These are phyloP conservation scores for Aspergillus bridgeri DNA, from an alignment of 495 filamentous ascomycete species.

Conservation along the genomic window DNA sequence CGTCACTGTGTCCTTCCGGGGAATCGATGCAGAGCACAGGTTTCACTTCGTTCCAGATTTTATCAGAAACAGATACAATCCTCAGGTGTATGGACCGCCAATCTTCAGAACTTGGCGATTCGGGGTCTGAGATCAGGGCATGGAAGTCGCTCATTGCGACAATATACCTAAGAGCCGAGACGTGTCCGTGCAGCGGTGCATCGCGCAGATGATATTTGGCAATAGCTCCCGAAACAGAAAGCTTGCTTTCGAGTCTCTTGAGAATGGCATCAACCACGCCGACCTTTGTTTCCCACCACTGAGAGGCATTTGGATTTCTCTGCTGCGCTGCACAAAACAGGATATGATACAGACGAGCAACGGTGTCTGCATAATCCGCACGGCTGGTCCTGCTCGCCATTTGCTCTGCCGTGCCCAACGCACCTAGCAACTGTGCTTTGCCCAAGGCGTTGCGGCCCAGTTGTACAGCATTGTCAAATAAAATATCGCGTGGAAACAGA, in stretches of 20 bases:
- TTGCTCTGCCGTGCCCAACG: slow-evolving; percentile 33
- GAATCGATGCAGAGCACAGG: slow-evolving; percentile 83
- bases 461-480: slow-evolving; percentile 16
- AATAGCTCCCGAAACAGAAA: slow-evolving; percentile 52
- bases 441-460: slow-evolving; percentile 22
- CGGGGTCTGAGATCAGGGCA: slow-evolving; percentile 22
- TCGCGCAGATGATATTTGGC: slow-evolving; percentile 58
- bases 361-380: slow-evolving; percentile 83
- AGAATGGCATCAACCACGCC: slow-evolving; percentile 46
- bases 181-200: slow-evolving; percentile 66
- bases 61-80: slow-evolving; percentile 53
- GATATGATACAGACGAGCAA: slow-evolving; percentile 59
- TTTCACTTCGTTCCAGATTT: slow-evolving; percentile 71
- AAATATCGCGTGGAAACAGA: slow-evolving; percentile 32
- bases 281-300: slow-evolving; percentile 37
- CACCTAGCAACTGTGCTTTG: slow-evolving; percentile 22
- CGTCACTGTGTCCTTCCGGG: slow-evolving; percentile 80
- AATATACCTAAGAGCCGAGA: slow-evolving; percentile 59
- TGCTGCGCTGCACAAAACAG: slow-evolving; percentile 43
- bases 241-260: slow-evolving; percentile 51
- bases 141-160: slow-evolving; percentile 39
- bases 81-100: slow-evolving; percentile 51
- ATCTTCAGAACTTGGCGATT: slow-evolving; percentile 4
- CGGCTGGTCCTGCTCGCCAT: slow-evolving; percentile 69
- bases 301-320: slow-evolving; percentile 8